Percentiles rank a stretch among this genome's conserved stretches.
Evolutionary conservation across 257 asterid species (phyloP).

Genomic region (Nicotiana benthamiana): DNA sequence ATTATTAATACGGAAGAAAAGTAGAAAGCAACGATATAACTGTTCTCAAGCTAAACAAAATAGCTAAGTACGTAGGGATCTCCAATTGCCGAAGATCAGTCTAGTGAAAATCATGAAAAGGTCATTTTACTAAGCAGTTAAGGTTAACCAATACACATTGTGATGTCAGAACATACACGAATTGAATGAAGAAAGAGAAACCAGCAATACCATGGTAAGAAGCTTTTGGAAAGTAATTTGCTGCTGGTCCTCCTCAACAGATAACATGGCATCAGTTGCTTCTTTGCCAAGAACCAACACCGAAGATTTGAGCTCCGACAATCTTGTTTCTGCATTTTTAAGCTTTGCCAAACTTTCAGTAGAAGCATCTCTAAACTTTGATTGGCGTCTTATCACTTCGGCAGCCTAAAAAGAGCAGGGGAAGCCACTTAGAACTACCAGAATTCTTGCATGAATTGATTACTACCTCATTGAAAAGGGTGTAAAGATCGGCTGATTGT

Average conservation of each 20-base stretch:
- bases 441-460: constrained; percentile 3
- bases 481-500: neutral
- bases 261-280: constrained; percentile 82
- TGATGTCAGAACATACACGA: neutral
- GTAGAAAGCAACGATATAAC: neutral
- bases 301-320: constrained; percentile 68
- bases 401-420: constrained; percentile 48
- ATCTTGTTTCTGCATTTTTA: constrained; percentile 63
- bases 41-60: neutral
- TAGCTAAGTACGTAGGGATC: neutral
- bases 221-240: constrained; percentile 71
- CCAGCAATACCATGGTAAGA: constrained; percentile 52
- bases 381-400: constrained; percentile 76
- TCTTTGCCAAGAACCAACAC: constrained; percentile 81
- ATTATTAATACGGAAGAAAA: neutral
- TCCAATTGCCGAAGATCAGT: neutral
- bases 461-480: neutral
- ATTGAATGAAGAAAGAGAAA: neutral
- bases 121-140: constrained; percentile 3
- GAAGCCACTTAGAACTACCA: neutral
- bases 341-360: constrained; percentile 61
- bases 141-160: neutral
- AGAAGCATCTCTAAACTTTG: constrained; percentile 77
- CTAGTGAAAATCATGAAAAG: neutral
- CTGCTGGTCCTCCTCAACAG: constrained; percentile 84